phyloP scores from a whole-genome alignment of 2,329 filamentous ascomycete genomes.

The Colletotrichum sp. region DNA sequence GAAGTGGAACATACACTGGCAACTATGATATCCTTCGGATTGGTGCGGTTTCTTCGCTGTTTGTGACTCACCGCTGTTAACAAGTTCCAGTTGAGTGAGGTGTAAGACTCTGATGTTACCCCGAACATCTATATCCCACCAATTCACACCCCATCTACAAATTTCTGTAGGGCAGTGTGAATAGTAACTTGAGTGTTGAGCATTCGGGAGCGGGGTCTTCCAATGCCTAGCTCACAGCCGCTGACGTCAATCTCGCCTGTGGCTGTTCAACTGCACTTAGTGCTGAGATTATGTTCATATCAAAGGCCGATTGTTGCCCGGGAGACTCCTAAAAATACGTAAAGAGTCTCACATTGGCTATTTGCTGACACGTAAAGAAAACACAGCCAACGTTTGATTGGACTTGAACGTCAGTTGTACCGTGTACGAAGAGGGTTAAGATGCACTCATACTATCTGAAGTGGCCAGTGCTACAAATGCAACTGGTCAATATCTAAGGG shows the following conservation, averaged over 20 bases:
- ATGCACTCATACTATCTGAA: neutral
- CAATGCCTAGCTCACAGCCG: neutral
- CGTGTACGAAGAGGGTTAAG: neutral
- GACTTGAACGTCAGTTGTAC: rapidly evolving
- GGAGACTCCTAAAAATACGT: neutral
- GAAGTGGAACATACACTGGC: neutral
- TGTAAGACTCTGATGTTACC: neutral
- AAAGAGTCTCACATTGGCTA: neutral
- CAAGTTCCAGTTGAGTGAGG: neutral
- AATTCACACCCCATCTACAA: neutral
- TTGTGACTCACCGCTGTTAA: neutral
- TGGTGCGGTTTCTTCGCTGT: neutral
- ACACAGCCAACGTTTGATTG: neutral
- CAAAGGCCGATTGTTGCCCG: neutral
- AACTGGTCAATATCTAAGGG: neutral
- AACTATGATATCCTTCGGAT: neutral
- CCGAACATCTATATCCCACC: neutral
- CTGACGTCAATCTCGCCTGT: neutral
- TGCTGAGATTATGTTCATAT: neutral
- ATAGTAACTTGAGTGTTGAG: neutral
- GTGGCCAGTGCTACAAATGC: neutral
- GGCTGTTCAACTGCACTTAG: neutral
- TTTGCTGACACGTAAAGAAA: neutral
- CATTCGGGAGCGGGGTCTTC: neutral
- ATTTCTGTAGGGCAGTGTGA: neutral